Evolutionary conservation across 2,329 filamentous ascomycete species (phyloP).

Genomic region (Epichloe elymi): DNA sequence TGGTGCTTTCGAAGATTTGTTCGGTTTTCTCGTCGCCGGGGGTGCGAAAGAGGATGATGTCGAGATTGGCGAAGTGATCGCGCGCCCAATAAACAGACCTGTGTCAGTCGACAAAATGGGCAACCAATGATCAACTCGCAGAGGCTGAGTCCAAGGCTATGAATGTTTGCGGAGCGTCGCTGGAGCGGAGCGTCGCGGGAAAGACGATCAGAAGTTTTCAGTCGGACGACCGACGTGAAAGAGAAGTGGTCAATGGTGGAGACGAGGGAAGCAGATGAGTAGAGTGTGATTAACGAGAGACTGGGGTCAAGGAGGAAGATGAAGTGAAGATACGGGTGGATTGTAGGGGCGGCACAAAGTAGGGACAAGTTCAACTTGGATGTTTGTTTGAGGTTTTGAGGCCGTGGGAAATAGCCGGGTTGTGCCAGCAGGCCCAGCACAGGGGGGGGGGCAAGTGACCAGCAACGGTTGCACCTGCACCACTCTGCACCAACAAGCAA

Average conservation of each 20-base stretch:
- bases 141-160: neutral
- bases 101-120: neutral
- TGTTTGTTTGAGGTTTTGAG: constrained; percentile 1
- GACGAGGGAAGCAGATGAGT: neutral
- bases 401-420: neutral
- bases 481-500: neutral
- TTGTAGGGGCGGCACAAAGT: neutral
- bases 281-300: constrained; percentile 3
- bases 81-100: neutral
- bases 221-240: neutral
- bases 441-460: too few species aligned
- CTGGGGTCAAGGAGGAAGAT: neutral
- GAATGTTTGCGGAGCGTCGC: neutral
- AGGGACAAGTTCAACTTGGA: neutral
- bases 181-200: too few species aligned
- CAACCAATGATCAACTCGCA: neutral
- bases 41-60: neutral
- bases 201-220: neutral
- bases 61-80: neutral
- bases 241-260: neutral
- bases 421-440: too few species aligned
- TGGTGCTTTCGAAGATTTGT: neutral
- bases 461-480: neutral
- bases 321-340: neutral
- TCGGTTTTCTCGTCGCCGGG: neutral